Conservation (phyloP, 2,329 filamentous ascomycete species). For the Penicillium sp. region DNA sequence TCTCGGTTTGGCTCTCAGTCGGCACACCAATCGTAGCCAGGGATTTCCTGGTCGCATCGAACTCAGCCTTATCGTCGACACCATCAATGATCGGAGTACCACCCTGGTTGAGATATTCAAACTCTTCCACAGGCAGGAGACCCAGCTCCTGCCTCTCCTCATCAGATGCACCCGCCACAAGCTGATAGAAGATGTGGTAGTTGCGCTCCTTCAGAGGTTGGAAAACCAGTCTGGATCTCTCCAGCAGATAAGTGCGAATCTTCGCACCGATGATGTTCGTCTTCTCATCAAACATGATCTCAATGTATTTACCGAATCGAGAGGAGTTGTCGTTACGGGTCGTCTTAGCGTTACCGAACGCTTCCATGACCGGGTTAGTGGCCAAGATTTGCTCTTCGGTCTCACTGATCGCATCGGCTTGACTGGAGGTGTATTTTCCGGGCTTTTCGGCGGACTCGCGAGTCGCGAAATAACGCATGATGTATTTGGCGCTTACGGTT, state of each 20-base stretch:
- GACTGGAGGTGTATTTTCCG: slow-evolving; percentile 74
- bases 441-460: slow-evolving; percentile 91
- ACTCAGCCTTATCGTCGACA: slow-evolving; percentile 94
- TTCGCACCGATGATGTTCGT: slow-evolving; percentile 98
- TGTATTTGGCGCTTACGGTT: slow-evolving; percentile 99
- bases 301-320: slow-evolving; percentile 98
- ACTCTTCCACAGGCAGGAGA: slow-evolving; percentile 82
- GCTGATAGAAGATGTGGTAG: slow-evolving; percentile 98
- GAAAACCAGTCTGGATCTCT: slow-evolving; percentile 94
- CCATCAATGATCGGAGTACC: slow-evolving; percentile 89
- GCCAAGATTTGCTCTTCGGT: slow-evolving; percentile 98
- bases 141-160: slow-evolving; percentile 78
- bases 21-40: slow-evolving; percentile 85
- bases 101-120: slow-evolving; percentile 95
- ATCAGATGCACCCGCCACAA: slow-evolving; percentile 89
- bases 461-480: slow-evolving; percentile 99
- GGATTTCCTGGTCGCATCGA: slow-evolving; percentile 83
- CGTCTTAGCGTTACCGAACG: slow-evolving; percentile 99
- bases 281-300: slow-evolving; percentile 97
- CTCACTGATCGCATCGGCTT: slow-evolving; percentile 84
- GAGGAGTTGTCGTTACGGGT: slow-evolving; percentile 99
- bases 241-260: slow-evolving; percentile 93
- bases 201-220: slow-evolving; percentile 97
- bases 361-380: slow-evolving; percentile 99
- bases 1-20: slow-evolving; percentile 73